Base-by-base conservation (phyloP, 2,329 filamentous ascomycete species). In the Pyricularia sp. region DNA sequence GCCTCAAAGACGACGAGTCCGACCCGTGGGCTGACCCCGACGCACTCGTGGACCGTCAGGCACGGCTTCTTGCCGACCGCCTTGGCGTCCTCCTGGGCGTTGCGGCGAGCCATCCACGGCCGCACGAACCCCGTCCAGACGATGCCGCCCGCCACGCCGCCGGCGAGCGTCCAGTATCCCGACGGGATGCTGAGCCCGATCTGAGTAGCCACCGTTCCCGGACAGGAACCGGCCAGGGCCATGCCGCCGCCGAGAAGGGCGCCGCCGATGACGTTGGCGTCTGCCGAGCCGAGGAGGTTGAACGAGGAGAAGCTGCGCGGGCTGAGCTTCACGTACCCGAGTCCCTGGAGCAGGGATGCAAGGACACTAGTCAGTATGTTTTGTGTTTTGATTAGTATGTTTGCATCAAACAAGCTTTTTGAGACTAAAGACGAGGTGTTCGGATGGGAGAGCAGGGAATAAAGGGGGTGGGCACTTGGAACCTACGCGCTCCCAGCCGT, bases 191-290 rank as follows among this genome's bases (percentile, higher is more conserved):
- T 81, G 13, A 80, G 75, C 1, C 80, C 85, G 12, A 84, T 70
- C 73, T 90, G 87, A 0, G 82, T 81, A 62, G 88, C 79, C 6
- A 88, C 79, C 0, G 85, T 88, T 0, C 87, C 87, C 0, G 87
- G 85, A 66, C 87, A 89, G 0, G 86, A 82, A 9, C 85, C 86
- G 0, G 85, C 82, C 19, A 88, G 74, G 6, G 84, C 80, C 86
- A 89, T 88, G 65, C 87, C 87, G n/a, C 81, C 72, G 44, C 87
- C 87, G 30, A 88, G 79, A 2, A 88, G 73, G 19, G 78, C 70
- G 4, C 87, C 87, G 65, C 87, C 87, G 68, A 88, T 68, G 61
- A 88, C 73, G 71, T 90, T 89, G 65, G 85, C 87, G 69, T 88
- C 86, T 69, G 85, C 85, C 22, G 73, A 71, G 9, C 76, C 75